Evolutionary conservation across 2,329 filamentous ascomycete genomes (phyloP), one percentile per base, ranked within the genome.

Genomic region (Aureobasidium pullulans): DNA sequence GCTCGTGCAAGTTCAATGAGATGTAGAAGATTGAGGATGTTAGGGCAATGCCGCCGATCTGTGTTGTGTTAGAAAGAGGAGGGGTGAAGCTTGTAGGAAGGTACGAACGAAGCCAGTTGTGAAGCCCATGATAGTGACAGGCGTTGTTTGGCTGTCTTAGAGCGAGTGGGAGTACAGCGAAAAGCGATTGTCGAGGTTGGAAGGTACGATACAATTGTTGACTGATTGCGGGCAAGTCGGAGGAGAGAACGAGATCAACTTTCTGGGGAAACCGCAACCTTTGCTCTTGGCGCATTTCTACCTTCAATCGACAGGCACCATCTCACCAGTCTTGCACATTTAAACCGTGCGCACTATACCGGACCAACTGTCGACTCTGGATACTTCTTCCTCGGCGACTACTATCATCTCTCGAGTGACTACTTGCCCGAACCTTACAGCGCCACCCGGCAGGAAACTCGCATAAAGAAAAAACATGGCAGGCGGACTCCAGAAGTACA

Each of bases 401-500:
- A n/a, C 9, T 10, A 15, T 3, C 15, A 16, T 16, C 36, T 15
- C 6, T 15, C 34, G 15, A 40, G 6, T 16, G 7, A 39, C 23
- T 7, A 13, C 23, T 7, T 11, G 19, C 9, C 8, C 23, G 23
- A 40, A 13, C 28, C n/a, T 6, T 15, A 32, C 9, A 32, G 16
- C 28, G 50, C 50, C 50, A 54, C 50, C 29, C 28, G 16, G 50
- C 50, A 37, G 34, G 29, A 56, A 56, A n/a, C 52, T 1, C 36
- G 5, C 16, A 23, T 29, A 46, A 11, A 43, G 29, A 56, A 46
- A 44, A 56, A 75, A 63, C 64, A 96, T 96, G 92, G 91, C 90
- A 65, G 91, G 91, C 69, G 90, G 89, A 66, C 81, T 84, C 65
- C 83, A 90, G 73, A 95, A 91, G 78, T 96, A 93, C 78, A 87